These are phyloP conservation scores for Closterium sp. DNA, from an alignment of 139 green algal species.

Conservation along the genomic window DNA sequence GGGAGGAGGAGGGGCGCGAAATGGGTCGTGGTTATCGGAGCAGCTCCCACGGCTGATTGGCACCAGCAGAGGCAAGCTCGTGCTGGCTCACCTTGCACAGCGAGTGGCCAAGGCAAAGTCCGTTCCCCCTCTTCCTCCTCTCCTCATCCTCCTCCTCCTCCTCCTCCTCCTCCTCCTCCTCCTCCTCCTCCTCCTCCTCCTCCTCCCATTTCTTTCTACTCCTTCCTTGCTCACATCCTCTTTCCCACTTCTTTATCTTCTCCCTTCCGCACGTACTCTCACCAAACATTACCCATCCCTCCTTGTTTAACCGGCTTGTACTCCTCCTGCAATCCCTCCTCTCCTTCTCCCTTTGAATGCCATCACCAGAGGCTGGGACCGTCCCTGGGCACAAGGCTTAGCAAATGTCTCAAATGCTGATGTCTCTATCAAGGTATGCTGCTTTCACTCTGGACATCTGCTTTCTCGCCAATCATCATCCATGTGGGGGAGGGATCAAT, in stretches of 20 bases:
- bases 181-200: neutral
- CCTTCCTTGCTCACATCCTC: neutral
- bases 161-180: neutral
- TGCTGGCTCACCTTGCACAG: neutral
- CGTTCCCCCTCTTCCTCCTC: too few species aligned
- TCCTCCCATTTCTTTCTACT: neutral
- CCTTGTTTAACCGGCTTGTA: too few species aligned
- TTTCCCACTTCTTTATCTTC: neutral
- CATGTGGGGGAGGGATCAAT: too few species aligned
- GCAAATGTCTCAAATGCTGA: neutral
- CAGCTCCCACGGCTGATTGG: neutral
- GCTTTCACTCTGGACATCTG: too few species aligned
- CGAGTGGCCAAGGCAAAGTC: neutral
- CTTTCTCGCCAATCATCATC: too few species aligned
- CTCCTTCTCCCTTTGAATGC: too few species aligned
- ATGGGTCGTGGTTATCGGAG: neutral
- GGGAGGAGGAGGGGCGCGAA: neutral
- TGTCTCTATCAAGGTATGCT: neutral
- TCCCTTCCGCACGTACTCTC: neutral
- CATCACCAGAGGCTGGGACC: neutral
- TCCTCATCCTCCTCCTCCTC: too few species aligned
- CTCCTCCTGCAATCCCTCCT: neutral
- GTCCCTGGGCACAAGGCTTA: neutral
- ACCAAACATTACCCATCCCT: neutral
- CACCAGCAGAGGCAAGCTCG: neutral